Conservation (phyloP, 345 rosid species). For the Stellera chamaejasme region DNA sequence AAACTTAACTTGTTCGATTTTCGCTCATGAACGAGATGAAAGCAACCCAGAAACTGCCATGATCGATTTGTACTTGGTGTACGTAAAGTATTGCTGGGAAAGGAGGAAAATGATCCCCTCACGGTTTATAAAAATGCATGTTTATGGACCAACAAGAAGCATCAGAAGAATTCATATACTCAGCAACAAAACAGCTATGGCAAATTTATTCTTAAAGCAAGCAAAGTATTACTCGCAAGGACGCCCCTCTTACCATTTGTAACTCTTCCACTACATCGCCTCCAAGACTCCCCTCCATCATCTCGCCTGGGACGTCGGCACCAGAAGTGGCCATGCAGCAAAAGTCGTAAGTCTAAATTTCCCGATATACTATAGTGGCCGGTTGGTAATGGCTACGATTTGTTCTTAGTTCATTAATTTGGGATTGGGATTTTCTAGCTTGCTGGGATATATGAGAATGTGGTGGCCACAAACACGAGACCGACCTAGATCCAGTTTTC, state of each 20-base stretch:
- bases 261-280: constrained; percentile 63
- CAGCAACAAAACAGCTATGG: constrained; percentile 35
- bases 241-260: constrained; percentile 59
- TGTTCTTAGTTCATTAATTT: background rate
- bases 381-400: no score
- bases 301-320: constrained; percentile 87
- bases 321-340: constrained; percentile 89
- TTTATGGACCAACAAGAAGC: no score
- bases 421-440: constrained; percentile 29
- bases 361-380: no score
- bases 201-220: constrained; percentile 62
- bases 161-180: no score
- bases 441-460: constrained; percentile 54
- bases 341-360: constrained; percentile 33
- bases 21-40: constrained; percentile 23
- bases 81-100: no score
- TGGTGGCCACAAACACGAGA: constrained; percentile 81
- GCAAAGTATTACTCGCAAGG: constrained; percentile 53
- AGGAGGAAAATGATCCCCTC: no score
- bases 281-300: constrained; percentile 52
- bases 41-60: no score
- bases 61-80: no score
- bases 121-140: no score
- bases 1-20: constrained; percentile 17
- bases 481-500: constrained; percentile 55